phyloP scores from a whole-genome alignment of 1,284 basidiomycete genomes.

The Wolfiporia cocos region DNA sequence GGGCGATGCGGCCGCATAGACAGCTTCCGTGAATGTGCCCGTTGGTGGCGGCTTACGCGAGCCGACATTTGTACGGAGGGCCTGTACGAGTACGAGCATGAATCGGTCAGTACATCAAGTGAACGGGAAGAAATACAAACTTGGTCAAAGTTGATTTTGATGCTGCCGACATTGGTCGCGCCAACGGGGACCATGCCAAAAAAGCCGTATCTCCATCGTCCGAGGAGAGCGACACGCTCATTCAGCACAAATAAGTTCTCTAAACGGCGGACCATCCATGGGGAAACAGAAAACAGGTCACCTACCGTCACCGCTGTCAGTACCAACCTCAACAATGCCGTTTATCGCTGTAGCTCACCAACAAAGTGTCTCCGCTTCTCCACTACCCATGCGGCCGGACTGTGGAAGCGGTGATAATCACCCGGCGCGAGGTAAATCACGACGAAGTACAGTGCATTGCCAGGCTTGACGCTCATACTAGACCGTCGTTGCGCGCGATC shows the following conservation, averaged over 20 bases:
- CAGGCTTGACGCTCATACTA: slow-evolving; percentile 46
- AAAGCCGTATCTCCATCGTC: slow-evolving; percentile 93
- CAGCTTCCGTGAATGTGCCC: slow-evolving; percentile 90
- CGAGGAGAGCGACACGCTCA: slow-evolving; percentile 95
- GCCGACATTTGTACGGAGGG: slow-evolving; percentile 76
- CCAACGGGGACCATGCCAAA: slow-evolving; percentile 98
- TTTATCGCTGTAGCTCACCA: slow-evolving; percentile 31
- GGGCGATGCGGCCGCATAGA: slow-evolving; percentile 77
- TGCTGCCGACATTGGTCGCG: slow-evolving; percentile 96
- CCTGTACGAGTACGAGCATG: slow-evolving; percentile 28
- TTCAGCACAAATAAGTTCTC: slow-evolving; percentile 96
- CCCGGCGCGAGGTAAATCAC: slow-evolving; percentile 98
- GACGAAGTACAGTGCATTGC: slow-evolving; percentile 85
- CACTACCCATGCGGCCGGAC: slow-evolving; percentile 94
- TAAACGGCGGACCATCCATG: slow-evolving; percentile 90
- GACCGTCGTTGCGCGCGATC: slow-evolving; percentile 37
- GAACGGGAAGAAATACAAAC: slow-evolving; percentile 31
- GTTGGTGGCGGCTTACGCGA: slow-evolving; percentile 67
- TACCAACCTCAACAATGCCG: background rate
- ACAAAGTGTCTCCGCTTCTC: slow-evolving; percentile 94
- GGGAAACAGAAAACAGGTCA: slow-evolving; percentile 95
- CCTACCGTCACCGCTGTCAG: slow-evolving; percentile 35
- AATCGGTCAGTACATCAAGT: background rate
- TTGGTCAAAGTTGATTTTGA: slow-evolving; percentile 94
- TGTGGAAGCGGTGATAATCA: slow-evolving; percentile 98